A percentile compares a stretch with the other conserved stretches of the same genome.
Evolutionary conservation across 1,139 yeast species (phyloP).

Genomic region (Yamadazyma songkhlaensis): DNA sequence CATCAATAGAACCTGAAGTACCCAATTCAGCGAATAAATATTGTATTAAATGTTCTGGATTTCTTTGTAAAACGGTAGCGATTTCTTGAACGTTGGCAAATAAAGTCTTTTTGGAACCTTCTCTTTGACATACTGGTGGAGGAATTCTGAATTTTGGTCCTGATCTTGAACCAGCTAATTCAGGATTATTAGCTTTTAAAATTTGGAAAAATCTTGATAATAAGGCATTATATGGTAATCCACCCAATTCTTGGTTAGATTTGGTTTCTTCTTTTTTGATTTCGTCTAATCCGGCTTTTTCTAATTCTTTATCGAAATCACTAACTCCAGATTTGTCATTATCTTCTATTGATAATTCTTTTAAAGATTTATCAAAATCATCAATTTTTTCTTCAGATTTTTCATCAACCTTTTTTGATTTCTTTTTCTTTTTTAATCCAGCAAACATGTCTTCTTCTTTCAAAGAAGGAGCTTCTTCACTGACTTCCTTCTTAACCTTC

Average conservation of each 20-base stretch:
- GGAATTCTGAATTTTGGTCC: slow-evolving; percentile 95
- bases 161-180: slow-evolving; percentile 92
- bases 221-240: slow-evolving; percentile 70
- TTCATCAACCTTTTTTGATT: slow-evolving; percentile 42
- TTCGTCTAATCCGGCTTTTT: slow-evolving; percentile 81
- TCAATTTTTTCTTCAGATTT: slow-evolving; percentile 37
- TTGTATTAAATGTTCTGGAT: slow-evolving; percentile 95
- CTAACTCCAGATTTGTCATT: slow-evolving; percentile 74
- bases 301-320: slow-evolving; percentile 87
- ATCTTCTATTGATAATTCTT: slow-evolving; percentile 79
- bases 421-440: slow-evolving; percentile 55
- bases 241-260: slow-evolving; percentile 19
- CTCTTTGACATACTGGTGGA: slow-evolving; percentile 96
- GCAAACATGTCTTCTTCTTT: slow-evolving; percentile 51
- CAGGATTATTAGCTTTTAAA: slow-evolving; percentile 92
- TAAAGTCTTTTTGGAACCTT: slow-evolving; percentile 93
- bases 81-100: slow-evolving; percentile 96
- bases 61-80: slow-evolving; percentile 90
- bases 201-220: slow-evolving; percentile 82
- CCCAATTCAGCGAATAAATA: slow-evolving; percentile 98
- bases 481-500: slow-evolving; percentile 56
- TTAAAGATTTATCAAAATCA: slow-evolving; percentile 61
- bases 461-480: slow-evolving; percentile 33
- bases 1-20: slow-evolving; percentile 98
- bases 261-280: slow-evolving; percentile 21